Base-by-base conservation (phyloP, 192 early-diverging fungal genomes). In the Coemansia sp. region DNA sequence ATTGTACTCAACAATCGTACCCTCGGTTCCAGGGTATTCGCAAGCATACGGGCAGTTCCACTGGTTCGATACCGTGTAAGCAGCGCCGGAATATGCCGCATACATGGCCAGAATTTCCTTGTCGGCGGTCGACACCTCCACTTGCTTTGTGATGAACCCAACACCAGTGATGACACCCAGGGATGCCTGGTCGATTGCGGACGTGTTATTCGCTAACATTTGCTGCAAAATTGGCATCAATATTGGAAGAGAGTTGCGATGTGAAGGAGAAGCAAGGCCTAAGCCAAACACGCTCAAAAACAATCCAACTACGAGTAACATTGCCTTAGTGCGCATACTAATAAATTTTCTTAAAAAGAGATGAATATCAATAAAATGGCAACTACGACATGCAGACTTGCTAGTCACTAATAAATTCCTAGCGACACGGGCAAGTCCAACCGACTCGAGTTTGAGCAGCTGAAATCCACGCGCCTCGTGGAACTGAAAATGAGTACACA, bases 21-120 rank as follows among this genome's bases (percentile, higher is more conserved):
- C 74, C 62, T 84, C 49, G 0, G 78, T 79, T 18, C 73, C 81
- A 0, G 77, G 74, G 24, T 73, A 69, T 57, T 76, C 57, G 57
- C 81, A 84, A 3, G 73, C 74, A 46, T 73, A 78, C 16, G 10
- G 22, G 43, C 81, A 84, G 57, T 75, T 62, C 81, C 77, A 84
- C 33, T 65, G 52, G 29, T 73, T 46, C 3, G 71, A 67, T 29
- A 84, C 81, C 1, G 69, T 78, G 38, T 83, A 83, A 7, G 80
- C 80, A 6, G 80, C 80, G 13, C 80, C 80, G 9, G 80, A 64
- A 53, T 83, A 83, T 12, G 75, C 72, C 2, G 75, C 80, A 60
- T 73, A 75, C 20, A 81, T 16, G n/a, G 79, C 64, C 24, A 81
- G 34, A 2, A 71, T 11, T n/a, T 58, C 71, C 18, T 57, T 62